A percentile compares a stretch with the other conserved stretches of the same genome.
phyloP scores from a whole-genome alignment of 768 basidiomycete genomes.

The Pleurotus giganteus region DNA sequence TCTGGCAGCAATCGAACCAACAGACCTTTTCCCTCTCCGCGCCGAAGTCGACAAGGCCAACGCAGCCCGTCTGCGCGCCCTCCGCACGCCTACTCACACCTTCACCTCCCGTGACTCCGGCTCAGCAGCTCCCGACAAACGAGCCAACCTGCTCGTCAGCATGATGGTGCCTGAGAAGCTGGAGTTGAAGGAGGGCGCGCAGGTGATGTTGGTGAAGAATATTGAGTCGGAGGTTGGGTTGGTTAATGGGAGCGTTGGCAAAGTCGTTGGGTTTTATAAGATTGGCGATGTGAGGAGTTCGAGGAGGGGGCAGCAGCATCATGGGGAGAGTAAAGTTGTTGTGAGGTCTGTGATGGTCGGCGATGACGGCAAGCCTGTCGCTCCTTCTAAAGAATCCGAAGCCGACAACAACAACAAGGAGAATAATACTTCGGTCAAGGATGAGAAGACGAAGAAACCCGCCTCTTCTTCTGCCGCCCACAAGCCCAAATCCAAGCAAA shows the following conservation, averaged over 20 bases:
- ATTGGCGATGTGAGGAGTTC: constrained; percentile 14
- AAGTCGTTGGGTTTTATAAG: constrained; percentile 55
- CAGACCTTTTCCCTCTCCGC: constrained; percentile 63
- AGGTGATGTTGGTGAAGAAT: constrained; percentile 79
- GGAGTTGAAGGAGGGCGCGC: constrained; percentile 52
- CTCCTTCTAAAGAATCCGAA: constrained; percentile 43
- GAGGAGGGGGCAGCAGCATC: too few relatives aligned
- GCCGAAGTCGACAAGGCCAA: constrained; percentile 71
- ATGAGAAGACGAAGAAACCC: constrained; percentile 23
- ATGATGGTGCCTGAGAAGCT: constrained; percentile 60
- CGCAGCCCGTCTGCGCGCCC: constrained; percentile 43
- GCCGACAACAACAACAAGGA: constrained; percentile 55
- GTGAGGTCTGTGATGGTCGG: constrained; percentile 29
- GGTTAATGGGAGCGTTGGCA: constrained; percentile 79
- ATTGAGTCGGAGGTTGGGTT: constrained; percentile 42
- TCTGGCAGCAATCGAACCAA: constrained; percentile 33
- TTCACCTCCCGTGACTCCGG: constrained; percentile 58
- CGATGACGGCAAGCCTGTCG: constrained; percentile 33
- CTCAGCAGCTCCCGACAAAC: constrained; percentile 33
- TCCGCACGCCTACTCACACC: constrained; percentile 38
- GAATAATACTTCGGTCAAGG: constrained; percentile 30
- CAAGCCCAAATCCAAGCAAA: constrained; percentile 14
- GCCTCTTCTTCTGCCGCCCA: constrained; percentile 4
- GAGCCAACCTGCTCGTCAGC: constrained; percentile 55
- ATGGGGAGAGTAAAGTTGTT: constrained; percentile 17